Evolutionary conservation across 805 yeast genomes (phyloP).

Genomic region (Yarrowia deformans): DNA sequence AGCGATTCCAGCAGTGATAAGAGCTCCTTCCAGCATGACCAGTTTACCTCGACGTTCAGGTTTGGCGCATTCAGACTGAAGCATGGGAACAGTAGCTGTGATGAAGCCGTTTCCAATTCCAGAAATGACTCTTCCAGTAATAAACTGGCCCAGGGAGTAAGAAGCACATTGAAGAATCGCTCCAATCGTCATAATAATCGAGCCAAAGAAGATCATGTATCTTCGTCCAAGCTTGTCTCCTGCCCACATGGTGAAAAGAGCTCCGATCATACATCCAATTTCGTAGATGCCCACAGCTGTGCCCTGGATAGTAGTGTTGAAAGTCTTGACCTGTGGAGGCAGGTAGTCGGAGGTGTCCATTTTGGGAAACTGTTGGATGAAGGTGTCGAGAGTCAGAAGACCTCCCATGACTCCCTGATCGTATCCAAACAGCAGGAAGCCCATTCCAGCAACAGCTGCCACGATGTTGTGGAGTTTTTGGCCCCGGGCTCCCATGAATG

Average conservation of each 20-base stretch:
- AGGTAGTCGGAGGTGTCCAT: conserved; percentile 37
- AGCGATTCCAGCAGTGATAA: conserved; percentile 77
- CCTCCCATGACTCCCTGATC: conserved; percentile 85
- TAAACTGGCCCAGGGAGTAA: conserved; percentile 43
- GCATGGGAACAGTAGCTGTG: conserved; percentile 80
- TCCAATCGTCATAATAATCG: conserved; percentile 58
- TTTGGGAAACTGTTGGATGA: conserved; percentile 44
- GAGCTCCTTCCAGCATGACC: conserved; percentile 73
- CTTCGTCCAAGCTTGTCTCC: conserved; percentile 60
- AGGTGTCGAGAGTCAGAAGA: conserved; percentile 62
- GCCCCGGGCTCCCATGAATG: conserved; percentile 42
- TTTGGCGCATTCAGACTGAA: conserved; percentile 78
- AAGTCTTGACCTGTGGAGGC: conserved; percentile 4
- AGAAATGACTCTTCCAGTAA: conserved; percentile 70
- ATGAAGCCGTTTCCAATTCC: conserved; percentile 80
- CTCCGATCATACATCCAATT: conserved; percentile 58
- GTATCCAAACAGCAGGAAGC: conserved; percentile 64
- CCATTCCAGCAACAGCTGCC: conserved; percentile 43
- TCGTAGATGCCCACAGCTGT: conserved; percentile 52
- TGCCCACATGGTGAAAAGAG: conserved; percentile 57
- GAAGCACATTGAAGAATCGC: conserved; percentile 57
- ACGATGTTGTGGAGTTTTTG: conserved; percentile 41
- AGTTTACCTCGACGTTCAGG: conserved; percentile 71
- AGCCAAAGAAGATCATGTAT: conserved; percentile 57
- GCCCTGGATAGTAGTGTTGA: conserved; percentile 44